Percentiles rank a stretch among this genome's conserved stretches.
These are phyloP conservation scores for Pseudozyma thailandica DNA, from an alignment of 1,284 basidiomycete species.

Conservation along the genomic window DNA sequence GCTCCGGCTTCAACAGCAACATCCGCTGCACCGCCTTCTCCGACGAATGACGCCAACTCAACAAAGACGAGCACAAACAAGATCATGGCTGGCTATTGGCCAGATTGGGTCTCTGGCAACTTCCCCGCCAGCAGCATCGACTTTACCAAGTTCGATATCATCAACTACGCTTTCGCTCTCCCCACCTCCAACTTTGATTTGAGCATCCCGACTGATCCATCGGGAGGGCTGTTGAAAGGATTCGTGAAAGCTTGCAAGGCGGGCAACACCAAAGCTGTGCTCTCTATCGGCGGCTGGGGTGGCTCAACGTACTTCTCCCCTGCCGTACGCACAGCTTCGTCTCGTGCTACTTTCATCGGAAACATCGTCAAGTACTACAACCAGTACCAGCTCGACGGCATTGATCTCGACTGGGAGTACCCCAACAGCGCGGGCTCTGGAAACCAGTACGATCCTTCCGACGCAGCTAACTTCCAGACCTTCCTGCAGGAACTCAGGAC, in stretches of 20 bases:
- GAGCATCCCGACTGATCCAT: conserved; percentile 36
- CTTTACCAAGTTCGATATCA: conserved; percentile 54
- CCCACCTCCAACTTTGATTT: conserved; percentile 46
- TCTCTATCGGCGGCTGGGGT: conserved; percentile 60
- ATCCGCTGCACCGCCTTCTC: background rate
- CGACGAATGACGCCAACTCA: background rate
- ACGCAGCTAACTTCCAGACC: conserved; percentile 57
- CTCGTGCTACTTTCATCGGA: conserved; percentile 38
- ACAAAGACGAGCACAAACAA: conserved; percentile 25
- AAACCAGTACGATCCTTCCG: conserved; percentile 59
- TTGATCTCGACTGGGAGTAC: conserved; percentile 75
- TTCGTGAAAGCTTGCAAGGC: conserved; percentile 51
- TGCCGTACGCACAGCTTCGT: conserved; percentile 34
- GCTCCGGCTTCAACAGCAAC: background rate
- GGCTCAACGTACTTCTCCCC: conserved; percentile 52
- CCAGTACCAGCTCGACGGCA: conserved; percentile 72
- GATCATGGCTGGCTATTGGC: conserved; percentile 56
- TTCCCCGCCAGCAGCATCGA: conserved; percentile 50
- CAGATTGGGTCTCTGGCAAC: conserved; percentile 45
- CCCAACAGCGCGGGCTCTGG: conserved; percentile 19
- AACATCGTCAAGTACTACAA: conserved; percentile 69
- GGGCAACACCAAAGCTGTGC: conserved; percentile 41
- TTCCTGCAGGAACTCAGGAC: conserved; percentile 65
- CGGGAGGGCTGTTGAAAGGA: conserved; percentile 20
- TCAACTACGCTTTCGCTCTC: conserved; percentile 60